A percentile compares a stretch with the other conserved stretches of the same genome.
These are phyloP conservation scores for Trichoderma breve DNA, from an alignment of 2,329 filamentous ascomycete genomes.

Conservation along the genomic window DNA sequence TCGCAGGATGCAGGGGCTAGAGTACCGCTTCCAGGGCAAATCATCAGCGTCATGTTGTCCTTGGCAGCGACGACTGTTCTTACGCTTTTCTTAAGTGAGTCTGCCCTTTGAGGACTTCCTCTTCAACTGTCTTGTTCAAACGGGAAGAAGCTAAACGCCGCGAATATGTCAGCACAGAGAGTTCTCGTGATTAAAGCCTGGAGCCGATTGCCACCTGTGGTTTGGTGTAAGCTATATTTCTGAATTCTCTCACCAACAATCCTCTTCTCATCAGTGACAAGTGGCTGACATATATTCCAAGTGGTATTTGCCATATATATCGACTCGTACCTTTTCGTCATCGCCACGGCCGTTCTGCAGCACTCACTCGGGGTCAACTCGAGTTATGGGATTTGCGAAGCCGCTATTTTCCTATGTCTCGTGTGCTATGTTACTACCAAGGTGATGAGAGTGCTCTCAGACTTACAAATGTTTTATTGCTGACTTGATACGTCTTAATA, in stretches of 20 bases:
- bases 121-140: background rate
- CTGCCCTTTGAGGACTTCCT: background rate
- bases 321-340: conserved; percentile 60
- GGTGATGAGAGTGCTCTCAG: conserved; percentile 33
- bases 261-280: too few relatives aligned
- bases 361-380: conserved; percentile 57
- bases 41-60: conserved; percentile 37
- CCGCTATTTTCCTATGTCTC: conserved; percentile 59
- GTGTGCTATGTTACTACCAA: conserved; percentile 63
- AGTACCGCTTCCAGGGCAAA: conserved; percentile 36
- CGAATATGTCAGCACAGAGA: conserved; percentile 35
- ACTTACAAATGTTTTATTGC: background rate
- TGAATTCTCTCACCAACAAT: too few relatives aligned
- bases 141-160: background rate
- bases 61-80: conserved; percentile 37
- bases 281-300: conserved; percentile 27
- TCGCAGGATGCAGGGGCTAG: conserved; percentile 4
- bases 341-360: conserved; percentile 55
- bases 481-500: conserved; percentile 19
- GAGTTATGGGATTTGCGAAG: conserved; percentile 50
- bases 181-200: conserved; percentile 38
- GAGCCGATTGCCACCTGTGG: conserved; percentile 41
- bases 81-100: conserved; percentile 38
- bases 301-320: conserved; percentile 60
- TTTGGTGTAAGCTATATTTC: conserved; percentile 41